Base-by-base conservation (phyloP, 106 monocot species). In the Dendrobium huoshanense region DNA sequence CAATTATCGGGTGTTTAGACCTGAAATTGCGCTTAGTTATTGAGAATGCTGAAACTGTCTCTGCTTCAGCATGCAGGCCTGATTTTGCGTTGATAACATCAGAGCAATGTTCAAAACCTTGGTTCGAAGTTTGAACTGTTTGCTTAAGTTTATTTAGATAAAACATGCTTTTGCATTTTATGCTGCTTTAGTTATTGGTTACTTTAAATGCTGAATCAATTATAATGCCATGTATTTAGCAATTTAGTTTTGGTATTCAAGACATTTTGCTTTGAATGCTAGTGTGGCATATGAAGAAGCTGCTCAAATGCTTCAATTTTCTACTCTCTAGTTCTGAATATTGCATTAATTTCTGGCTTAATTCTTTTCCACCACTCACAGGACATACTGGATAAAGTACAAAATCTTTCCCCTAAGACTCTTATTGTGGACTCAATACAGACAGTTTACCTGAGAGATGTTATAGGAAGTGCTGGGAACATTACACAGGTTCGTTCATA, bases 401-500 rank as follows among this genome's bases (percentile, higher is more conserved):
- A 88, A 77, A 70, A 56, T 27, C 82, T 91, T 6, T 86, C 88
- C 65, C 95, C 99, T 11, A 80, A 73, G 81, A 93, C 90, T 84
- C 86, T 99, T 80, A 87, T 99, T 85, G 86, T 99, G 47, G 99
- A 99, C 87, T 99, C 99, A 15, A 91, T 99, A 85, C 95, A 99
- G 75, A 99, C 99, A 61, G 90, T 99, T 73, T 95, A 99, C 80
- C 76, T 95, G 55, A 90, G 81, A 85, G 89, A 86, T 51, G 79
- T 95, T 79, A 41, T 88, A 61, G 95, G 95, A 78, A 99, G 95
- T 91, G 93, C 99, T 80, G 99, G 99, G 49, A 99, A 88, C 83
- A 70, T 91, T 59, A 80, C 83, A 79, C 99, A 99, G 91, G 99
- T 88, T 87, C 42, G 70, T 75, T 48, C n/a, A 22, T 43, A 47